Conservation (phyloP, 1,284 basidiomycete species). For the Erythrobasidium hasegawianum region DNA sequence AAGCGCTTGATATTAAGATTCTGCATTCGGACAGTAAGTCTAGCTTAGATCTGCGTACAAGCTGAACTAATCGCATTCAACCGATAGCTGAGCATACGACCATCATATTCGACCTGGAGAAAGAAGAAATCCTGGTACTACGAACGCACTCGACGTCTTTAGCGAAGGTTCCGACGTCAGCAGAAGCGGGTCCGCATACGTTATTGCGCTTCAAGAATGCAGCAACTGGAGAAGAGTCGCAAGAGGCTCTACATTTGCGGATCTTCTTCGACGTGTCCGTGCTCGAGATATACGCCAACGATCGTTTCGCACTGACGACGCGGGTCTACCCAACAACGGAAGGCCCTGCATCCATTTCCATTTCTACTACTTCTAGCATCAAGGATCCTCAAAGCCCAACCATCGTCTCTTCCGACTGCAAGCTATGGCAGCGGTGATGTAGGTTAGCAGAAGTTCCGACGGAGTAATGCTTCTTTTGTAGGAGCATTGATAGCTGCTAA, state of each 20-base stretch:
- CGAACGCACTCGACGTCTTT: constrained; percentile 1
- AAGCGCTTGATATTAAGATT: not conserved
- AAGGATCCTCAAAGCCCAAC: no score
- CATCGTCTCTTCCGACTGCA: no score
- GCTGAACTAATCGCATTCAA: no score
- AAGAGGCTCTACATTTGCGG: not conserved
- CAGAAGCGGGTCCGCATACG: constrained; percentile 8
- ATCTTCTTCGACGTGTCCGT: constrained; percentile 8
- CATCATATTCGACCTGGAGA: not conserved
- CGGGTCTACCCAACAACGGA: not conserved
- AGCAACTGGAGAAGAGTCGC: not conserved
- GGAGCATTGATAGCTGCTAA: no score
- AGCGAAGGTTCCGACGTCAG: not conserved
- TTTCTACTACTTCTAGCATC: not conserved
- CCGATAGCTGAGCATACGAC: constrained; percentile 4
- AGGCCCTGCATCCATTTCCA: not conserved
- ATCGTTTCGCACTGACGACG: constrained; percentile 6
- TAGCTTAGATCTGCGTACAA: no score
- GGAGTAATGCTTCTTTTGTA: no score
- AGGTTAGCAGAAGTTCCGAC: no score
- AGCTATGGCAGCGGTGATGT: no score
- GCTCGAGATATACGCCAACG: constrained; percentile 8
- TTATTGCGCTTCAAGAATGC: not conserved
- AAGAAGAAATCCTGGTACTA: not conserved
- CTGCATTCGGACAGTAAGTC: constrained; percentile 10